These are phyloP conservation scores for Guillardia theta DNA, from an alignment of 78 protist genomes.

Conservation along the genomic window DNA sequence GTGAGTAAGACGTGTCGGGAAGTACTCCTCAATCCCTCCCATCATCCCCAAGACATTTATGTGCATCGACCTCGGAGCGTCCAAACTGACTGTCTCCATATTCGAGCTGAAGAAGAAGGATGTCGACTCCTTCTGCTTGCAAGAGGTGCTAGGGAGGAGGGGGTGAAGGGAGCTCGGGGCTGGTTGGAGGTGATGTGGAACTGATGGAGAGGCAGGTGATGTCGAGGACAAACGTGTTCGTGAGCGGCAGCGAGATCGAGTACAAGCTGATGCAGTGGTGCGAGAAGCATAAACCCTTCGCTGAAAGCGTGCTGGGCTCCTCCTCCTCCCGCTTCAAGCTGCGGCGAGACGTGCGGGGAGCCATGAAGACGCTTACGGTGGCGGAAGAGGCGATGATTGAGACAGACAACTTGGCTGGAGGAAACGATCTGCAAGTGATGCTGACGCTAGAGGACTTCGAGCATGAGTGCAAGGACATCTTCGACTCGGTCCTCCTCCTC, in stretches of 20 bases:
- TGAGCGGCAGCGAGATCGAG: not conserved
- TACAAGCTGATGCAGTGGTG: not conserved
- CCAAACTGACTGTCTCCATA: not conserved
- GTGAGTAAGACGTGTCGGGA: too few species aligned
- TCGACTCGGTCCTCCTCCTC: not conserved
- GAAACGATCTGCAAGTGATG: not conserved
- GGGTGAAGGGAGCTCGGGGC: too few species aligned
- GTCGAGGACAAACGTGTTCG: not conserved
- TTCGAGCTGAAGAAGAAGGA: not conserved
- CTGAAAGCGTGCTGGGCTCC: not conserved
- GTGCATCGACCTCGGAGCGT: conserved; percentile 17
- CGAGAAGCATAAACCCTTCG: not conserved
- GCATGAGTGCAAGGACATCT: conserved; percentile 24
- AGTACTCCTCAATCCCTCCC: not conserved
- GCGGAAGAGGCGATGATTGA: conserved; percentile 38
- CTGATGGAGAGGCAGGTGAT: not conserved
- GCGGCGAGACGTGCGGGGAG: not conserved
- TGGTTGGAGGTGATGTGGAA: too few species aligned
- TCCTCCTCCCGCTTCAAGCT: not conserved
- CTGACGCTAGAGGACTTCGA: conserved; percentile 25
- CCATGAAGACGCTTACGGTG: conserved; percentile 21
- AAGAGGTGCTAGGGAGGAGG: too few species aligned
- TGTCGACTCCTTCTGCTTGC: not conserved
- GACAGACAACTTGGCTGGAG: not conserved
- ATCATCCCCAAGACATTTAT: not conserved